These are phyloP conservation scores for Colletotrichum gigasporum DNA, from an alignment of 2,329 filamentous ascomycete genomes.

Conservation along the genomic window DNA sequence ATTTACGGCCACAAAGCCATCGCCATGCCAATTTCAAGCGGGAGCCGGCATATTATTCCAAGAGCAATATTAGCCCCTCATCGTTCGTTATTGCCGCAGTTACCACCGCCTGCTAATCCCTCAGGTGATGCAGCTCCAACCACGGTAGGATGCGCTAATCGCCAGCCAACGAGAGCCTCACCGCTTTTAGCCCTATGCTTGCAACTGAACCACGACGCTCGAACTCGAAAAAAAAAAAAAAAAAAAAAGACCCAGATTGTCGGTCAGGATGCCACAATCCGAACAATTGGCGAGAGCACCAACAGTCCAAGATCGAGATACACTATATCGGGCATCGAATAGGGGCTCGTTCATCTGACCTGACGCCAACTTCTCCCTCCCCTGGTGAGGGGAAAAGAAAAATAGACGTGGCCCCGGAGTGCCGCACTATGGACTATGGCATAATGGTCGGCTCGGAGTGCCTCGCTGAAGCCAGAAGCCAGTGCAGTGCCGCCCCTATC, in stretches of 20 bases:
- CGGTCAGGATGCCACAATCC: slow-evolving; percentile 19
- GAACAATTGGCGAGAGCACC: background rate
- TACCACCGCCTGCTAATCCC: slow-evolving; percentile 18
- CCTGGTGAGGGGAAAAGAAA: no score
- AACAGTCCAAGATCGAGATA: background rate
- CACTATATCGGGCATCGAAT: background rate
- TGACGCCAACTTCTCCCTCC: no score
- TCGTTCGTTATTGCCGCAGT: slow-evolving; percentile 4
- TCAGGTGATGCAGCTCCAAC: slow-evolving; percentile 24
- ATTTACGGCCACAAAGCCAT: slow-evolving; percentile 5
- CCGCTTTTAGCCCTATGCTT: slow-evolving; percentile 23
- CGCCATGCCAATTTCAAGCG: slow-evolving; percentile 12
- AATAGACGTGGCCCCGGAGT: background rate
- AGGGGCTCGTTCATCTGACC: background rate
- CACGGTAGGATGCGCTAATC: slow-evolving; percentile 21
- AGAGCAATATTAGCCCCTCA: slow-evolving; percentile 11
- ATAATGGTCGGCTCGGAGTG: background rate
- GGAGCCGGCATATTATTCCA: slow-evolving; percentile 18
- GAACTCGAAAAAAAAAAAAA: background rate
- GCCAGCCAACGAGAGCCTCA: slow-evolving; percentile 25
- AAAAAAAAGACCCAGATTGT: background rate
- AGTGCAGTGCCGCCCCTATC: background rate
- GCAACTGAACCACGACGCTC: slow-evolving; percentile 2
- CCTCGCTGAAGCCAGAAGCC: background rate
- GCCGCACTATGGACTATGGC: background rate